Evolutionary conservation across 164 flowering plant species (phyloP).

Genomic region (Kalanchoe fedtschenkoi): DNA sequence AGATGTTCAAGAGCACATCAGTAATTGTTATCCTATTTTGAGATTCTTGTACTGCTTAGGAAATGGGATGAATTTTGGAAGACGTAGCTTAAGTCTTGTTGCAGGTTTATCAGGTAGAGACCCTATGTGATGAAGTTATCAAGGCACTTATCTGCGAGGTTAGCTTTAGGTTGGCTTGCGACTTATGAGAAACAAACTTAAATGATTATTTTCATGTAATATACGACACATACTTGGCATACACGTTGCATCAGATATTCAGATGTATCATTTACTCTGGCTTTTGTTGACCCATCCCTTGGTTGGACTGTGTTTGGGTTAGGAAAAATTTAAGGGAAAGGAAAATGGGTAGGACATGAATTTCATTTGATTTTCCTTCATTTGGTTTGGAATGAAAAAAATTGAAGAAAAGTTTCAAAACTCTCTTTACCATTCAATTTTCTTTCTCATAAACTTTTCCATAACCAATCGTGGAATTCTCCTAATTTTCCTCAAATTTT

Average conservation of each 20-base stretch:
- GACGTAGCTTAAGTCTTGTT: not conserved
- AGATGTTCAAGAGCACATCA: not conserved
- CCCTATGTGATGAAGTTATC: not conserved
- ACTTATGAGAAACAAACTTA: not conserved
- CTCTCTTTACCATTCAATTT: too few species aligned
- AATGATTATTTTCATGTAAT: not conserved
- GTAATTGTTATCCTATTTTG: too few species aligned
- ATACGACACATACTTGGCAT: not conserved
- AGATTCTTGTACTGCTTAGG: not conserved
- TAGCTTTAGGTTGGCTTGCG: not conserved
- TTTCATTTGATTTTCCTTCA: too few species aligned
- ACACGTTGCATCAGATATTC: not conserved
- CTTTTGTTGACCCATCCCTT: not conserved
- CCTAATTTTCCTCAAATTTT: too few species aligned
- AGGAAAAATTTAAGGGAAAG: not conserved
- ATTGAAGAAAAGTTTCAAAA: too few species aligned
- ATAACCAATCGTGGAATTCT: too few species aligned
- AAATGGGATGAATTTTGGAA: not conserved
- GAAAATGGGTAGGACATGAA: too few species aligned
- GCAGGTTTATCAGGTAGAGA: not conserved
- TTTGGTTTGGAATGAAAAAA: too few species aligned
- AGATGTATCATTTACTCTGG: not conserved
- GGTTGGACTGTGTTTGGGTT: not conserved
- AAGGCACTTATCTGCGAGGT: slow-evolving; percentile 1
- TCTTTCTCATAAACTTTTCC: too few species aligned